Evolutionary conservation across 306 rosid species (phyloP), one percentile per base, ranked within the genome.

Genomic region (Styphnolobium japonicum): DNA sequence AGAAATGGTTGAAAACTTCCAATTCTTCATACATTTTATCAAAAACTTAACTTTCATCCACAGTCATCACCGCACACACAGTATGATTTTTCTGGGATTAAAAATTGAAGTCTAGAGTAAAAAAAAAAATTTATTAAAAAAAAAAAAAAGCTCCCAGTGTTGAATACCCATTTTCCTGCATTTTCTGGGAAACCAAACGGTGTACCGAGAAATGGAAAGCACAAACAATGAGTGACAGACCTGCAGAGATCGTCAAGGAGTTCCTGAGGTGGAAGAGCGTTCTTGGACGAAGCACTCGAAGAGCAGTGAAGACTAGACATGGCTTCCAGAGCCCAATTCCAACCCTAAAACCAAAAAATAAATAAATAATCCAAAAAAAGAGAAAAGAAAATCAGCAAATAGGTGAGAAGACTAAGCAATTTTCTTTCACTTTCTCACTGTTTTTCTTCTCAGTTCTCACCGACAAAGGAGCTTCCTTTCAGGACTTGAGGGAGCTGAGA

Each of bases 241-340:
- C 98, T 94, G 92, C 98, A 94, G 76, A 94, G 97, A 89, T 94
- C 97, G 58, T 94, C 98, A 11, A 94, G 96, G 73, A 94, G 98
- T 77, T 94, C 98, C 52, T 87, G 89, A 29, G 98, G 97, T 43
- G 97, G 98, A 76, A 90, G 97, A 53, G 94, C 89, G 78, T 76
- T 85, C 88, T 90, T 94, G 10, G 87, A 86, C 1, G 93, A 84
- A 87, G 87, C 79, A 76, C 91, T 85, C 5, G 94, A 61, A 63
- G 96, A 82, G 66, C 92, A 90, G 67, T 85, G 86, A 65, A 83
- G 84, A 53, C 90, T 87, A 39, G 97, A 84, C 98, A 93, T 93
- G 75, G 86, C 73, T 78, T 69, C 48, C 39, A 60, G 29, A 64
- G 37, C 45, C 34, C 71, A 31, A 25, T 75, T 21, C 55, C 79